phyloP scores from a whole-genome alignment of 2,329 filamentous ascomycete species.

The Phaeoacremonium minimum region DNA sequence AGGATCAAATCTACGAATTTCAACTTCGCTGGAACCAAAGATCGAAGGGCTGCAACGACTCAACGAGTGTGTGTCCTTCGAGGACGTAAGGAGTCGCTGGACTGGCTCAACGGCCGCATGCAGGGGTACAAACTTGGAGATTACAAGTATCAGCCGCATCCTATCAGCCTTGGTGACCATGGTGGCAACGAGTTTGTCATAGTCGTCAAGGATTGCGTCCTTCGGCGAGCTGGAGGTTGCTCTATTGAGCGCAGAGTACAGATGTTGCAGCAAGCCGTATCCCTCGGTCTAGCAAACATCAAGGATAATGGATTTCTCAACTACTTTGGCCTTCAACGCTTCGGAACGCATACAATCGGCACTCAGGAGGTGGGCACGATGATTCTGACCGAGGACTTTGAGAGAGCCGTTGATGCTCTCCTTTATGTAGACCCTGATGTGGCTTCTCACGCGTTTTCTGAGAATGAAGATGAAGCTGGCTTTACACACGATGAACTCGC shows the following conservation, averaged over 20 bases:
- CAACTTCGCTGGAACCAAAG: slow-evolving; percentile 79
- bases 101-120: slow-evolving; percentile 58
- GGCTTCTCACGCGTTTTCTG: slow-evolving; percentile 46
- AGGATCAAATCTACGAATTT: slow-evolving; percentile 74
- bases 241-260: slow-evolving; percentile 43
- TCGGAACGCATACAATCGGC: slow-evolving; percentile 81
- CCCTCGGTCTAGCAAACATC: slow-evolving; percentile 62
- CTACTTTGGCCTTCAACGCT: slow-evolving; percentile 96
- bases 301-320: slow-evolving; percentile 82
- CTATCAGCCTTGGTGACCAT: slow-evolving; percentile 78
- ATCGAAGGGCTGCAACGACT: slow-evolving; percentile 79
- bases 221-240: slow-evolving; percentile 39
- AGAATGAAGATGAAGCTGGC: slow-evolving; percentile 34
- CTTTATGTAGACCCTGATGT: slow-evolving; percentile 66
- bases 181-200: slow-evolving; percentile 90
- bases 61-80: slow-evolving; percentile 69
- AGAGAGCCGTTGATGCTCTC: slow-evolving; percentile 74
- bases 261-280: slow-evolving; percentile 43
- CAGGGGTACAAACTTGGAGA: slow-evolving; percentile 69
- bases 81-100: slow-evolving; percentile 53
- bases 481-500: slow-evolving; percentile 71
- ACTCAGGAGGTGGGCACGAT: slow-evolving; percentile 82
- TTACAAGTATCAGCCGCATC: slow-evolving; percentile 69
- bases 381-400: slow-evolving; percentile 77
- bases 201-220: slow-evolving; percentile 78